Percentiles rank a stretch among this genome's conserved stretches.
phyloP scores from a whole-genome alignment of 345 rosid species.

The Hypericum perforatum region DNA sequence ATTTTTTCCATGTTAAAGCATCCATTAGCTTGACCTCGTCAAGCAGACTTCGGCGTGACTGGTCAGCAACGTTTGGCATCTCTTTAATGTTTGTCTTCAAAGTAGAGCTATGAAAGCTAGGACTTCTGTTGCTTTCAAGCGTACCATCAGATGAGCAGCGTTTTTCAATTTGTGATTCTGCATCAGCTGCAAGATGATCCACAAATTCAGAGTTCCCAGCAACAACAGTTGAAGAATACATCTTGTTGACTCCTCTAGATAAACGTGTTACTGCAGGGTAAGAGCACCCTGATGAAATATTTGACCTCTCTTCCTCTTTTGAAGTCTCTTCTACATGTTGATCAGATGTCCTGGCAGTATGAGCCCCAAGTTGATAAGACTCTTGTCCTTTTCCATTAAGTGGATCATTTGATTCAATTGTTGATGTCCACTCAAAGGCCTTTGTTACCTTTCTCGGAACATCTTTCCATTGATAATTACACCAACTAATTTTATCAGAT shows the following conservation, averaged over 20 bases:
- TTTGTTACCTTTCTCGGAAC: constrained; percentile 28
- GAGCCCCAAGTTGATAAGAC: constrained; percentile 15
- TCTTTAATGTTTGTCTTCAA: constrained; percentile 14
- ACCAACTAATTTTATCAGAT: constrained; percentile 12
- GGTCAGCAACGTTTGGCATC: constrained; percentile 11
- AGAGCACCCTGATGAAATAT: constrained; percentile 38
- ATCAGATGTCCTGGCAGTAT: constrained; percentile 12
- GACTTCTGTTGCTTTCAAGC: constrained; percentile 37
- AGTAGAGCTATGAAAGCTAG: constrained; percentile 17
- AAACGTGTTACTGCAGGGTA: constrained; percentile 30
- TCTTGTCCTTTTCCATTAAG: constrained; percentile 14
- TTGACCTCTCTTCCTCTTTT: constrained; percentile 31
- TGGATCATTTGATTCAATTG: constrained; percentile 11
- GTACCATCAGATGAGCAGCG: constrained; percentile 45
- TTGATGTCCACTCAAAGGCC: constrained; percentile 10
- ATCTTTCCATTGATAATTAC: constrained; percentile 35
- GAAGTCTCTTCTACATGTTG: constrained; percentile 15
- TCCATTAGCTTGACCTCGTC: constrained; percentile 47
- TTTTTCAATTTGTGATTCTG: constrained; percentile 38
- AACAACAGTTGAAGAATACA: constrained; percentile 22
- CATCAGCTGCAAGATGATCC: constrained; percentile 30
- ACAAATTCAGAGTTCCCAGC: constrained; percentile 16
- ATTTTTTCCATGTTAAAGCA: constrained; percentile 36
- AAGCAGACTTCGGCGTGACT: constrained; percentile 31
- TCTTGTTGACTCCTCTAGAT: constrained; percentile 26